Conservation (phyloP, 306 rosid genomes). For the Ceratonia siliqua region DNA sequence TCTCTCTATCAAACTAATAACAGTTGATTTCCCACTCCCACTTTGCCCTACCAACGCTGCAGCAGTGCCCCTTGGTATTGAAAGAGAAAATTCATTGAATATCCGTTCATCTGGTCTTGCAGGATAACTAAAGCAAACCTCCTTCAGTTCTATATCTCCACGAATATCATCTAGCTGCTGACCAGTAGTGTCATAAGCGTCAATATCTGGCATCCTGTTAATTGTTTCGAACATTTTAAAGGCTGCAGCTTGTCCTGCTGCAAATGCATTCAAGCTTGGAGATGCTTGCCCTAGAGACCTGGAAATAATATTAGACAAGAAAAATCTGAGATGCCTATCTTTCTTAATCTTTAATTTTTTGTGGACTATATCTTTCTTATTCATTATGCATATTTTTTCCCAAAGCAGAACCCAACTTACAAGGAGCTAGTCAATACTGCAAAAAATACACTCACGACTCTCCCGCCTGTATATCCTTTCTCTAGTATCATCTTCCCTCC, state of each 20-base stretch:
- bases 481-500: conserved; percentile 83
- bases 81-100: conserved; percentile 54
- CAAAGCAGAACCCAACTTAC: conserved; percentile 47
- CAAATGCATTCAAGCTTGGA: conserved; percentile 76
- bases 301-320: conserved; percentile 1
- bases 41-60: conserved; percentile 57
- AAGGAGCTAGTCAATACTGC: conserved; percentile 65
- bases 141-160: conserved; percentile 44
- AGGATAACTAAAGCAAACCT: conserved; percentile 45
- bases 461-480: conserved; percentile 79
- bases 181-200: conserved; percentile 61
- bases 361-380: not conserved
- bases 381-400: not conserved
- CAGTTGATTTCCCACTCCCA: conserved; percentile 57
- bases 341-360: too few species aligned
- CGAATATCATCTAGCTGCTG: conserved; percentile 45
- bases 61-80: conserved; percentile 56
- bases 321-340: not conserved
- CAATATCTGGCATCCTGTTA: conserved; percentile 70
- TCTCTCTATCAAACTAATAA: conserved; percentile 48
- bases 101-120: conserved; percentile 29
- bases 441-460: conserved; percentile 57
- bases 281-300: conserved; percentile 85
- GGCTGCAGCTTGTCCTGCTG: conserved; percentile 89
- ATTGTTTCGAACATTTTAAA: conserved; percentile 81